Percentiles rank a stretch among this genome's conserved stretches.
Conservation (phyloP, 805 yeast genomes). For the Zygoascus bituminiphila region DNA sequence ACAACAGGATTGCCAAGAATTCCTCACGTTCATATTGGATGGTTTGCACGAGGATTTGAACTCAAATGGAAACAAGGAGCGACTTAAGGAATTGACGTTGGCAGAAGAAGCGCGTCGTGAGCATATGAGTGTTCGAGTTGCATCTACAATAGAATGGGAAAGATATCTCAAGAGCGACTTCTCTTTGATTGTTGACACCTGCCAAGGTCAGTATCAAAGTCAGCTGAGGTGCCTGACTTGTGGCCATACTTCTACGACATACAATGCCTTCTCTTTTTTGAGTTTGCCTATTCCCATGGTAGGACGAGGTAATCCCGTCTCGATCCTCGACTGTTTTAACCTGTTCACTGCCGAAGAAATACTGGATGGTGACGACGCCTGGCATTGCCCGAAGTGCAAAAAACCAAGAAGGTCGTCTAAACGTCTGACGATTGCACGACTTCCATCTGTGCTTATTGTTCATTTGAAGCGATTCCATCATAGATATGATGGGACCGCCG, state of each 20-base stretch:
- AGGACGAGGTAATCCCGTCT: conserved; percentile 24
- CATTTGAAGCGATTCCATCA: conserved; percentile 74
- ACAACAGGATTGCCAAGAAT: conserved; percentile 84
- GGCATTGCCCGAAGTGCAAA: conserved; percentile 79
- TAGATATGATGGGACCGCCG: conserved; percentile 22
- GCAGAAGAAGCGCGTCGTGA: conserved; percentile 72
- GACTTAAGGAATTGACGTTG: conserved; percentile 51
- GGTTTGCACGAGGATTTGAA: conserved; percentile 79
- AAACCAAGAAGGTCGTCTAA: conserved; percentile 56
- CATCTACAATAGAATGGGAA: conserved; percentile 89
- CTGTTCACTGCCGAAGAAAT: conserved; percentile 70
- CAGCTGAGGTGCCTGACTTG: conserved; percentile 67
- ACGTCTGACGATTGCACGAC: conserved; percentile 59
- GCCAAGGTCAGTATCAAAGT: conserved; percentile 87
- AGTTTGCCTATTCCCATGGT: conserved; percentile 67
- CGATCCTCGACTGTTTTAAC: conserved; percentile 59
- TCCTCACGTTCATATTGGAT: conserved; percentile 65
- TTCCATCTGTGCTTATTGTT: conserved; percentile 72
- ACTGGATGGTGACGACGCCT: conserved; percentile 67
- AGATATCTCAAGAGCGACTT: conserved; percentile 70
- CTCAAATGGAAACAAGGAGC: conserved; percentile 47
- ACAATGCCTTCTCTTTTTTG: conserved; percentile 70
- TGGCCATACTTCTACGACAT: conserved; percentile 72
- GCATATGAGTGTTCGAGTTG: conserved; percentile 62
- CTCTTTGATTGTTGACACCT: conserved; percentile 69